These are phyloP conservation scores for Trichoderma virens DNA, from an alignment of 495 filamentous ascomycete genomes.

Conservation along the genomic window DNA sequence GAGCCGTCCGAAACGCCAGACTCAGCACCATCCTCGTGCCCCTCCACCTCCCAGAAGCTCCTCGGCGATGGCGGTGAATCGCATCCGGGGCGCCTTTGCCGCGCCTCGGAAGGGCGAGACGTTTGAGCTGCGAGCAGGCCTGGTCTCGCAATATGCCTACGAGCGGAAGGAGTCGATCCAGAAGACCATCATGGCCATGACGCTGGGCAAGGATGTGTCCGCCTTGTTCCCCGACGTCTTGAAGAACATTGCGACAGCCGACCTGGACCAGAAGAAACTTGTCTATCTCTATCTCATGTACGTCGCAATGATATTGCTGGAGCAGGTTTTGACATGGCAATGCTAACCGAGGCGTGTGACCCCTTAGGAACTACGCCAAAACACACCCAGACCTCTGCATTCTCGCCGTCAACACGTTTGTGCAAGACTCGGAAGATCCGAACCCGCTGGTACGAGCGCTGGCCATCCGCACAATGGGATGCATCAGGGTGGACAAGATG, in stretches of 20 bases:
- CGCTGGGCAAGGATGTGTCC: conserved; percentile 95
- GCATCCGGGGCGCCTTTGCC: conserved; percentile 89
- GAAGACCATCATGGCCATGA: conserved; percentile 99
- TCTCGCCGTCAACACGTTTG: conserved; percentile 97
- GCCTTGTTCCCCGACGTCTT: conserved; percentile 95
- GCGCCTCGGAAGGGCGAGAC: conserved; percentile 93
- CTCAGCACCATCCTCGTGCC: background rate
- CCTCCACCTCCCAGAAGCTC: conserved; percentile 1
- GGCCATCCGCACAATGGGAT: conserved; percentile 98
- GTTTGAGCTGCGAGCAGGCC: conserved; percentile 90
- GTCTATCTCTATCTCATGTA: conserved; percentile 98
- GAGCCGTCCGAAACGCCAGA: background rate
- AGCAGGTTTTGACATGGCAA: background rate
- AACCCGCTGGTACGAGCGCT: conserved; percentile 93
- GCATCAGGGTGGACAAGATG: conserved; percentile 98
- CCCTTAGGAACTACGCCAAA: conserved; percentile 97
- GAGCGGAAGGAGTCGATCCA: conserved; percentile 98
- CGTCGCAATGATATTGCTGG: conserved; percentile 19
- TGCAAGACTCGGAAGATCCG: conserved; percentile 97
- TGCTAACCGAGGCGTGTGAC: conserved; percentile 16
- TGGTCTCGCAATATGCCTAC: conserved; percentile 99
- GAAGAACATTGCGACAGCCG: conserved; percentile 94
- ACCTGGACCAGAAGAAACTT: conserved; percentile 98
- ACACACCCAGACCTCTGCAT: conserved; percentile 98
- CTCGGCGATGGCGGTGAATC: conserved; percentile 78